phyloP scores from a whole-genome alignment of 257 asterid species.

The Solanum piurae region DNA sequence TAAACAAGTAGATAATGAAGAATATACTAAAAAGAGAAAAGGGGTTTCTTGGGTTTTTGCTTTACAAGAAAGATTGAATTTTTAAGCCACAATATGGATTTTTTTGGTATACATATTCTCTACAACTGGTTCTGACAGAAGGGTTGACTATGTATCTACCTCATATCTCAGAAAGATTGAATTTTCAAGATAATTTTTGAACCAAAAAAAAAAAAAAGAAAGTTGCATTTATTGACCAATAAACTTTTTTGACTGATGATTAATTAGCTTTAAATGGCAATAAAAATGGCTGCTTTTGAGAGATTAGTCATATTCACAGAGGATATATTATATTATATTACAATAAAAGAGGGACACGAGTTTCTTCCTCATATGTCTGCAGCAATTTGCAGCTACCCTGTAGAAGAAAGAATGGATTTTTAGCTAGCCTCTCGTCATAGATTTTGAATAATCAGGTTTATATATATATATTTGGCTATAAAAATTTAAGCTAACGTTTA shows the following conservation, averaged over 20 bases:
- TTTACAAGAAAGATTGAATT: background rate
- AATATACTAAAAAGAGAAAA: background rate
- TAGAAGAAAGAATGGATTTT: background rate
- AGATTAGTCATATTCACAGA: background rate
- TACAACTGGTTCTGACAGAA: background rate
- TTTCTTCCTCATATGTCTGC: background rate
- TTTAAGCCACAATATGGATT: constrained; percentile 6
- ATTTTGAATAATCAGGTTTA: background rate
- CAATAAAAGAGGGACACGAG: background rate
- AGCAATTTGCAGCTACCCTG: background rate
- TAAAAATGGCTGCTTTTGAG: background rate
- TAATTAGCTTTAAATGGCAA: background rate
- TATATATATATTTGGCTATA: too few relatives aligned
- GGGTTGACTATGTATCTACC: constrained; percentile 16
- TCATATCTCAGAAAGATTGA: constrained; percentile 11
- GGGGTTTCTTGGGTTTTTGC: background rate
- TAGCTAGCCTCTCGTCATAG: background rate
- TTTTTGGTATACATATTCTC: background rate
- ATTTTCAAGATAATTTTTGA: background rate
- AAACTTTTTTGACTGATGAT: constrained; percentile 5
- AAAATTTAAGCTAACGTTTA: too few relatives aligned
- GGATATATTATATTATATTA: background rate
- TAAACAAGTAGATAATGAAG: background rate
- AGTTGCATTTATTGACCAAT: constrained; percentile 32
- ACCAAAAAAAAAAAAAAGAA: background rate